Evolutionary conservation across 345 rosid genomes (phyloP), one percentile per base, ranked within the genome.

Genomic region (Eucalyptus coolabah): DNA sequence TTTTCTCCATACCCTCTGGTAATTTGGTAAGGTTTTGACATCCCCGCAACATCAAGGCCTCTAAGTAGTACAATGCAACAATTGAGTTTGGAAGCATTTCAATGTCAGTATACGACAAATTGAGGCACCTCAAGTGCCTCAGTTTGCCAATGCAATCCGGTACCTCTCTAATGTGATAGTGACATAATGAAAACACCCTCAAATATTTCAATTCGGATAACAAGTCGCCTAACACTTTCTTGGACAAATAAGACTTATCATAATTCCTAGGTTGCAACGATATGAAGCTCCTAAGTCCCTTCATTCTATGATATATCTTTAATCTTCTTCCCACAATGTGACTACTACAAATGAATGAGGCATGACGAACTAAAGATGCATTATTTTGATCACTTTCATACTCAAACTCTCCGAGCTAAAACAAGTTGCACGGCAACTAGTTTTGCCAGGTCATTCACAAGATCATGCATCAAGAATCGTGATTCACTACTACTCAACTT

Each of bases 341-440:
- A 0, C 0, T 0, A 0, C 0, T 67, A 0, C 3, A 2, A 15
- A 8, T 67, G 40, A 67, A 32, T 67, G 40, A 16, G 11, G 40
- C 40, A 1, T 67, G 21, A 67, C 77, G 21, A 67, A 23, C 21
- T 3, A 67, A 8, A n/a, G 1, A 8, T 67, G 77, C 40, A 32
- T 8, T 67, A 8, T 32, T 7, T 32, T n/a, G 37, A n/a, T 2
- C 3, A n/a, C 3, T 11, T 9, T 67, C 12, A 16, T 0, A n/a
- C 4, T 67, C 40, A 63, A 30, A 44, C 9, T 1, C 69, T 37
- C 34, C 19, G 10, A n/a, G 77, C 21, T 4, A n/a, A 65, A 65
- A 28, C 2, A 6, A 1, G 77, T 7, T n/a, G 21, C 10, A 15
- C 5, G 0, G 77, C 77, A n/a, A n/a, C 40, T 65, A 65, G 40